These are phyloP conservation scores for Begonia fuchsioides DNA, from an alignment of 306 rosid genomes.

Conservation along the genomic window DNA sequence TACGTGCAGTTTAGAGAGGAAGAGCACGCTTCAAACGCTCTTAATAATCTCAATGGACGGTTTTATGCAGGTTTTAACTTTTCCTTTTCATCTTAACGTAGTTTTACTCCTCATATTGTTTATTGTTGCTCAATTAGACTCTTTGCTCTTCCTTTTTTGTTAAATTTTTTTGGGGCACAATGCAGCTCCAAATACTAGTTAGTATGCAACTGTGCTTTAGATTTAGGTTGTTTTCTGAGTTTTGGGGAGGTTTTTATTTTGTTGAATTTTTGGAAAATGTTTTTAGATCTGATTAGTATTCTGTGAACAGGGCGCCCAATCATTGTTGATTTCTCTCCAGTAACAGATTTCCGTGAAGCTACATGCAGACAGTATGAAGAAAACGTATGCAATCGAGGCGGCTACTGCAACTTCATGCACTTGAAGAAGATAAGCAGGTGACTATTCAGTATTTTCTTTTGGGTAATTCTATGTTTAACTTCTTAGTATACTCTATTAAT, in stretches of 20 bases:
- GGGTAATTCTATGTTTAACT: not conserved
- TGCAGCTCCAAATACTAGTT: no score
- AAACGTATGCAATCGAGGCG: conserved; percentile 95
- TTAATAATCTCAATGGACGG: conserved; percentile 74
- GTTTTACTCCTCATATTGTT: not conserved
- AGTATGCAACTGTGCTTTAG: no score
- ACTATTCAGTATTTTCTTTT: not conserved
- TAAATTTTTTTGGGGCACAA: no score
- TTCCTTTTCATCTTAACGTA: not conserved
- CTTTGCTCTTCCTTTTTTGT: no score
- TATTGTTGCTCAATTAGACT: not conserved
- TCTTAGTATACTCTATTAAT: no score
- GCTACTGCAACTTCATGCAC: conserved; percentile 98
- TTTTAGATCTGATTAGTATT: no score
- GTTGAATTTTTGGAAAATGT: not conserved
- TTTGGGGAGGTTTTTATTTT: conserved; percentile 9
- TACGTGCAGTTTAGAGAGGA: conserved; percentile 80
- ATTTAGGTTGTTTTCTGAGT: conserved; percentile 1
- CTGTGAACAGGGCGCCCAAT: conserved; percentile 62
- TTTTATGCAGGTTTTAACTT: conserved; percentile 58
- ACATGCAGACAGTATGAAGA: conserved; percentile 99
- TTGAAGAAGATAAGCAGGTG: conserved; percentile 93
- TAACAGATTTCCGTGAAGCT: conserved; percentile 98
- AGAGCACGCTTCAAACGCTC: conserved; percentile 92
- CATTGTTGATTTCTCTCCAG: conserved; percentile 94